Evolutionary conservation across 164 flowering plant genomes (phyloP).

Genomic region (Macadamia tetraphylla): DNA sequence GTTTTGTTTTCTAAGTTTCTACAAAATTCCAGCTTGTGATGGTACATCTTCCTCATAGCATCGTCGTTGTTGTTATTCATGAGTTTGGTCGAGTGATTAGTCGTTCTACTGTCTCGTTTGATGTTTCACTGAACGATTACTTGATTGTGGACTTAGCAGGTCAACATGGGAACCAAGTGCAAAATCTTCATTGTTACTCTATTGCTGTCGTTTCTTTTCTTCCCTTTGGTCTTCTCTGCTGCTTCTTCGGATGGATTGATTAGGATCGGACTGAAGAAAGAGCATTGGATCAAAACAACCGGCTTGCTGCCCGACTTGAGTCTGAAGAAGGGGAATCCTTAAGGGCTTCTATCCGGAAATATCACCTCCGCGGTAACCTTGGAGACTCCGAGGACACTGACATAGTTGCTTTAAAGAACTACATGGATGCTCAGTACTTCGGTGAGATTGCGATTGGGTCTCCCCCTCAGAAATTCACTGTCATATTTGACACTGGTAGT

Average conservation of each 20-base stretch:
- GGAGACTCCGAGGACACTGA: not conserved
- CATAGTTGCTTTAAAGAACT: not conserved
- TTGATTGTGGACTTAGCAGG: not conserved
- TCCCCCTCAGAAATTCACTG: not conserved
- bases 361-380: not conserved
- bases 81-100: too few relatives aligned
- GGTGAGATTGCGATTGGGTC: not conserved
- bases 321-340: constrained; percentile 7
- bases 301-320: constrained; percentile 23
- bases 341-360: not conserved
- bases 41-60: too few relatives aligned
- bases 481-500: not conserved
- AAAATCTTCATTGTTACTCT: constrained; percentile 16
- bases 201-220: constrained; percentile 33
- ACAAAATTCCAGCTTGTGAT: too few relatives aligned
- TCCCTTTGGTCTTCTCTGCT: constrained; percentile 32
- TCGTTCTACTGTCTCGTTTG: too few relatives aligned
- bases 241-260: constrained; percentile 29
- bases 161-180: constrained; percentile 32
- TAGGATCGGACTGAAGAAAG: constrained; percentile 46
- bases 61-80: too few relatives aligned
- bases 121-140: too few relatives aligned
- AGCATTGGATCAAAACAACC: constrained; percentile 23
- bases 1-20: too few relatives aligned
- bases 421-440: not conserved